Evolutionary conservation across 352 stramenopile species (phyloP), one percentile per base, ranked within the genome.

Genomic region (Phytophthora colocasiae): DNA sequence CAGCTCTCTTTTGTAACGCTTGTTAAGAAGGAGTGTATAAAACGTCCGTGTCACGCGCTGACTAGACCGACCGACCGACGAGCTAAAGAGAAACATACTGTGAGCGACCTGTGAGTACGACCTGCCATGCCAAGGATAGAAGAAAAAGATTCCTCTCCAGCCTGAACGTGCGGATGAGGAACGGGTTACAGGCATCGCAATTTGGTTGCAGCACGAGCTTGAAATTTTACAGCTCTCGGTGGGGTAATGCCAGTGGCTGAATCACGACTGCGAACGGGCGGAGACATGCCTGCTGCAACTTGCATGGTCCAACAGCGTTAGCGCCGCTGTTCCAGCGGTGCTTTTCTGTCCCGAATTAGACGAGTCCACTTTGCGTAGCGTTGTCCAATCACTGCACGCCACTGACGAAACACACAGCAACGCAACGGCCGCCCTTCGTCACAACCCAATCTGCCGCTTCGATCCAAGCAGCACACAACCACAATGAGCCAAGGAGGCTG

Each of bases 1-100:
- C 65, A 59, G 40, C 19, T 53, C 58, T 57, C 46, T 63, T 63
- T 8, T 68, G 64, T 73, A 67, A 55, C 57, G 57, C 59, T 32
- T 56, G 27, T 34, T n/a, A 45, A 51, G 22, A 46, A 39, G n/a
- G 6, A 53, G 36, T 43, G 44, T 27, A 52, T 34, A 54, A 46
- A 32, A 38, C 3, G 6, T 22, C 2, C 19, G 5, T 34, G 48
- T 58, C 6, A 22, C 24, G 47, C 34, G 24, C 54, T 50, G 50
- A 48, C 48, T 63, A 31, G 11, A 61, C 54, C 54, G 63, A 53
- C 56, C 48, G 31, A 15, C 55, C 17, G 12, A 14, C 12, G 7
- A 6, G 36, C 36, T 17, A 43, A 19, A 17, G 12, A 19, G 50
- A 14, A 6, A 7, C 19, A 72, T 63, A 72, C 17, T 36, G 4